phyloP scores from a whole-genome alignment of 345 rosid species.

The Moricandia arvensis region DNA sequence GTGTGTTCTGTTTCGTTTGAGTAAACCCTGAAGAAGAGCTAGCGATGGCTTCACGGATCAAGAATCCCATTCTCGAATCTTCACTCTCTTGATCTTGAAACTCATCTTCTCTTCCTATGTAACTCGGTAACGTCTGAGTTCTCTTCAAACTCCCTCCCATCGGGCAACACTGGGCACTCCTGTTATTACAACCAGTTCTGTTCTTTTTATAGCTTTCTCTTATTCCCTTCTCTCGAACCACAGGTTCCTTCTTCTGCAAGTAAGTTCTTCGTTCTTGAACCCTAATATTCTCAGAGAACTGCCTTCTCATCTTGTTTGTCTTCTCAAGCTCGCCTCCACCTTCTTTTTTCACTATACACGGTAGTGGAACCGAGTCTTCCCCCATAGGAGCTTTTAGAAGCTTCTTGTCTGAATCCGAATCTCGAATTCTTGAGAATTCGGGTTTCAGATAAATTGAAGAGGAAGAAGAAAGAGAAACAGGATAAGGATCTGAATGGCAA shows the following conservation, averaged over 20 bases:
- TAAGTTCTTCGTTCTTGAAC: constrained; percentile 34
- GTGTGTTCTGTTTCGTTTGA: constrained; percentile 26
- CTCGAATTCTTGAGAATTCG: background rate
- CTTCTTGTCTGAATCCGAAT: constrained; percentile 26
- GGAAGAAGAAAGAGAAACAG: constrained; percentile 39
- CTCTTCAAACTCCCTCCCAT: constrained; percentile 43
- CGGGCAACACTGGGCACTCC: background rate
- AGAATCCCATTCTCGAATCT: constrained; percentile 51
- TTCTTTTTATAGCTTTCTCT: constrained; percentile 6
- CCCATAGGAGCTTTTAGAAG: constrained; percentile 14
- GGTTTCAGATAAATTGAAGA: constrained; percentile 18
- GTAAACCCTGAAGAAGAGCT: constrained; percentile 32
- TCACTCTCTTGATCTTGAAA: constrained; percentile 49
- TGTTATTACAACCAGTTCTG: constrained; percentile 19
- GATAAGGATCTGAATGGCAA: constrained; percentile 66
- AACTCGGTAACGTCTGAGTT: constrained; percentile 53
- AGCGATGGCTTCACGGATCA: constrained; percentile 48
- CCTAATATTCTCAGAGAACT: constrained; percentile 44
- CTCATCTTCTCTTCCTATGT: constrained; percentile 43
- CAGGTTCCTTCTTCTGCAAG: constrained; percentile 30
- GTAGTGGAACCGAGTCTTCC: constrained; percentile 26
- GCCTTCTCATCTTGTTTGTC: constrained; percentile 38
- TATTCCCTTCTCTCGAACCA: constrained; percentile 25
- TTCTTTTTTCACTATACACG: constrained; percentile 24
- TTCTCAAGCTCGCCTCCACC: constrained; percentile 36